These are phyloP conservation scores for Monosporascus sp. DNA, from an alignment of 2,329 filamentous ascomycete genomes.

Conservation along the genomic window DNA sequence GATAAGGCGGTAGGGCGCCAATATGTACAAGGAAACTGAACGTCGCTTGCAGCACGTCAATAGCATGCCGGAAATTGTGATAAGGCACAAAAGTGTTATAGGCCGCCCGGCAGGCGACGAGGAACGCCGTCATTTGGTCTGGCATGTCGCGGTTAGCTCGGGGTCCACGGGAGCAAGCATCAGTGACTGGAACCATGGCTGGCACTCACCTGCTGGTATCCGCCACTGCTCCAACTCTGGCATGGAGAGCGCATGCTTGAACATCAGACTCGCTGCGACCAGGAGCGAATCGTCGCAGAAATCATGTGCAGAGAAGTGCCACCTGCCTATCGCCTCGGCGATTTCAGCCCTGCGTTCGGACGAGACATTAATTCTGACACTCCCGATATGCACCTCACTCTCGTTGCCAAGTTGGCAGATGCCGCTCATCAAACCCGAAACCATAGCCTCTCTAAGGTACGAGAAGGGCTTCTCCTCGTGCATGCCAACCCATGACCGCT, in stretches of 20 bases:
- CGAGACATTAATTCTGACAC: conserved; percentile 63
- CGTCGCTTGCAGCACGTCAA: conserved; percentile 90
- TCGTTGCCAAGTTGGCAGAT: conserved; percentile 70
- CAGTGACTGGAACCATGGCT: neutral
- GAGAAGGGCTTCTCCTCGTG: conserved; percentile 81
- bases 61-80: conserved; percentile 96
- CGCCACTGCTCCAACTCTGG: conserved; percentile 77
- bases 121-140: conserved; percentile 79
- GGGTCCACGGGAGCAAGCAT: conserved; percentile 15
- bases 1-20: conserved; percentile 67
- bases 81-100: conserved; percentile 97
- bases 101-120: conserved; percentile 83
- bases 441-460: conserved; percentile 89
- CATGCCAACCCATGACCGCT: conserved; percentile 87
- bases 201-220: conserved; percentile 64
- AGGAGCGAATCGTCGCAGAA: conserved; percentile 88
- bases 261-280: conserved; percentile 78
- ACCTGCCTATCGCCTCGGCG: conserved; percentile 64
- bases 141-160: conserved; percentile 34
- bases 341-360: conserved; percentile 61
- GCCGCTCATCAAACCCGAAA: conserved; percentile 81
- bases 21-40: conserved; percentile 85
- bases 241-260: conserved; percentile 79
- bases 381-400: conserved; percentile 55
- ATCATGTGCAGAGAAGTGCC: conserved; percentile 86